Evolutionary conservation across 1,139 yeast species (phyloP).

Genomic region (Petasospora rhodanensis): DNA sequence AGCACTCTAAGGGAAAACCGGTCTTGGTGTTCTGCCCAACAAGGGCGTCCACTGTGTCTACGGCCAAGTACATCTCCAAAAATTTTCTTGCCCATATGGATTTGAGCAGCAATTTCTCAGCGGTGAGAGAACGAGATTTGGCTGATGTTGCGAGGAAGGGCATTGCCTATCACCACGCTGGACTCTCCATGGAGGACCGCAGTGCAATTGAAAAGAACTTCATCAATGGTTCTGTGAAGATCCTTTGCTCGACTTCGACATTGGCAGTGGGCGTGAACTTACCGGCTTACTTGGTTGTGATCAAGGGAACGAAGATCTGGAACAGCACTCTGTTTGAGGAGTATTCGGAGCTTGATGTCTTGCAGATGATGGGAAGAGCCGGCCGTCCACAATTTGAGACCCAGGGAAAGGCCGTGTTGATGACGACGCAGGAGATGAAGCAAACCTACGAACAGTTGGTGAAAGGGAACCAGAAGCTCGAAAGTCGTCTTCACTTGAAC

Average conservation of each 20-base stretch:
- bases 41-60: slow-evolving; percentile 40
- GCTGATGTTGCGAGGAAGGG: slow-evolving; percentile 29
- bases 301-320: slow-evolving; percentile 56
- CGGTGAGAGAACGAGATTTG: slow-evolving; percentile 32
- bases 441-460: slow-evolving; percentile 38
- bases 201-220: slow-evolving; percentile 41
- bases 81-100: slow-evolving; percentile 11
- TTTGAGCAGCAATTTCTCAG: background rate
- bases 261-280: slow-evolving; percentile 59
- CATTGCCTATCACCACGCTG: slow-evolving; percentile 57
- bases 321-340: slow-evolving; percentile 42
- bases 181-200: slow-evolving; percentile 43
- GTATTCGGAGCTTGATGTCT: slow-evolving; percentile 50
- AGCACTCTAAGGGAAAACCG: slow-evolving; percentile 38
- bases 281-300: slow-evolving; percentile 56
- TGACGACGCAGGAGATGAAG: slow-evolving; percentile 40
- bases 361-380: slow-evolving; percentile 60
- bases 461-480: slow-evolving; percentile 42
- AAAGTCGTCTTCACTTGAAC: slow-evolving; percentile 43
- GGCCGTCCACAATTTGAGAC: slow-evolving; percentile 55
- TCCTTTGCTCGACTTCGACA: slow-evolving; percentile 55
- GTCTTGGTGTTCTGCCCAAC: slow-evolving; percentile 51
- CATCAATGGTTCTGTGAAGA: slow-evolving; percentile 36
- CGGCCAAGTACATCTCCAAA: slow-evolving; percentile 39
- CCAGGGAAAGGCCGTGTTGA: slow-evolving; percentile 48